Percentiles rank a stretch among this genome's conserved stretches.
These are phyloP conservation scores for Phialocephala subalpina DNA, from an alignment of 2,329 filamentous ascomycete species.

Conservation along the genomic window DNA sequence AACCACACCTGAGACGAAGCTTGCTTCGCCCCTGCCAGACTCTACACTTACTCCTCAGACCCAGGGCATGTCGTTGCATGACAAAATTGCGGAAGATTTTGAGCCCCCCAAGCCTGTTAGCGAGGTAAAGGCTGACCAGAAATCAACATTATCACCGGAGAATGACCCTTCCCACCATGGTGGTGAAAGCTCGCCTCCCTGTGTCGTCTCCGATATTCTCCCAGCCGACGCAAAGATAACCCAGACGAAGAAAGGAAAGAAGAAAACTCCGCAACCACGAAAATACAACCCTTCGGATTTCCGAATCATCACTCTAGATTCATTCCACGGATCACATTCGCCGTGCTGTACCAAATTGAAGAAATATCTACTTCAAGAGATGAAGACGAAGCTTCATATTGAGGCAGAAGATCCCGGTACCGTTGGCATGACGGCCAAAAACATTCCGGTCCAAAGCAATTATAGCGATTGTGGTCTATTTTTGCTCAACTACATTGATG, in stretches of 20 bases:
- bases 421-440: conserved; percentile 70
- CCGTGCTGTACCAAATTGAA: conserved; percentile 73
- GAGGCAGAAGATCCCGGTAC: conserved; percentile 41
- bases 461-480: conserved; percentile 91
- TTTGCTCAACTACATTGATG: conserved; percentile 82
- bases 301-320: conserved; percentile 87
- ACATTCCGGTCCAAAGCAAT: conserved; percentile 83
- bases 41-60: background rate
- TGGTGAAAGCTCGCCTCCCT: background rate
- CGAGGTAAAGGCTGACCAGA: background rate
- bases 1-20: background rate
- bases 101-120: background rate
- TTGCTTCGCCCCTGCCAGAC: background rate
- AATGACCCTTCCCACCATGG: background rate
- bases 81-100: background rate
- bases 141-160: background rate
- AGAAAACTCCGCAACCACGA: conserved; percentile 42
- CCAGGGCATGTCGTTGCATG: background rate
- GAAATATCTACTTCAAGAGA: conserved; percentile 80
- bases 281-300: conserved; percentile 63
- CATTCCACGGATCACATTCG: conserved; percentile 71
- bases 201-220: background rate
- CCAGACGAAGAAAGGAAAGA: conserved; percentile 41
- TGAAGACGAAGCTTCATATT: conserved; percentile 62
- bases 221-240: background rate